Percentiles rank a stretch among this genome's conserved stretches.
Conservation (phyloP, 108 stramenopile genomes). For the Cyclotella cryptica region DNA sequence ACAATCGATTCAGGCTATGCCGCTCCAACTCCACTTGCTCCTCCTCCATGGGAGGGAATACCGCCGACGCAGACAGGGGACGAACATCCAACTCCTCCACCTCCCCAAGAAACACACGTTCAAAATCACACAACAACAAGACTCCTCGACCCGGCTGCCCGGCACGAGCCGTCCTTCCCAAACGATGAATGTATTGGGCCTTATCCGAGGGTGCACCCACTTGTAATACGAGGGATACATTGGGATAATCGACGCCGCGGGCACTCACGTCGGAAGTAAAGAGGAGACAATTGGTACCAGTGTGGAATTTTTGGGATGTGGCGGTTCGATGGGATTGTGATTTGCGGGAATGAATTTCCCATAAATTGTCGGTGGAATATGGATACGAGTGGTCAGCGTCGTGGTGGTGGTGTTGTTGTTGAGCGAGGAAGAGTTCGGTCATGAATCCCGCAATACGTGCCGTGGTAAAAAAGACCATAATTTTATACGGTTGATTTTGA, state of each 20-base stretch:
- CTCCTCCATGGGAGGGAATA: background rate
- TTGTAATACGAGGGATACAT: slow-evolving; percentile 82
- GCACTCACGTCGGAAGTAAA: slow-evolving; percentile 89
- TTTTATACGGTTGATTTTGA: slow-evolving; percentile 52
- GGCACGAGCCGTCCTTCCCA: slow-evolving; percentile 93
- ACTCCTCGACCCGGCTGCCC: slow-evolving; percentile 69
- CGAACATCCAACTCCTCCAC: slow-evolving; percentile 52
- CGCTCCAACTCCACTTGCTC: background rate
- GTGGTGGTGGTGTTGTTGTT: too few species aligned
- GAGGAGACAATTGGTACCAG: slow-evolving; percentile 55
- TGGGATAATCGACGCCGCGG: slow-evolving; percentile 90
- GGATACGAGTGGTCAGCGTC: too few species aligned
- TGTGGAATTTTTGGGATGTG: too few species aligned
- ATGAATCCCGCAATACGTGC: slow-evolving; percentile 84
- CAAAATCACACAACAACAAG: slow-evolving; percentile 60
- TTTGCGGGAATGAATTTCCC: slow-evolving; percentile 90
- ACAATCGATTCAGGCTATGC: background rate
- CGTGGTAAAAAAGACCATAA: slow-evolving; percentile 92
- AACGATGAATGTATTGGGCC: slow-evolving; percentile 92
- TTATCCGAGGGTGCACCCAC: slow-evolving; percentile 70
- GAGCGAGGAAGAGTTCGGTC: slow-evolving; percentile 71
- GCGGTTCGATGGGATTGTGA: slow-evolving; percentile 76
- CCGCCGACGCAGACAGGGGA: slow-evolving; percentile 11
- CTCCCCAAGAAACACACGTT: slow-evolving; percentile 51
- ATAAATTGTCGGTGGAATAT: slow-evolving; percentile 8